phyloP scores from a whole-genome alignment of 2,329 filamentous ascomycete genomes.

The Hymenoscyphus albidus region DNA sequence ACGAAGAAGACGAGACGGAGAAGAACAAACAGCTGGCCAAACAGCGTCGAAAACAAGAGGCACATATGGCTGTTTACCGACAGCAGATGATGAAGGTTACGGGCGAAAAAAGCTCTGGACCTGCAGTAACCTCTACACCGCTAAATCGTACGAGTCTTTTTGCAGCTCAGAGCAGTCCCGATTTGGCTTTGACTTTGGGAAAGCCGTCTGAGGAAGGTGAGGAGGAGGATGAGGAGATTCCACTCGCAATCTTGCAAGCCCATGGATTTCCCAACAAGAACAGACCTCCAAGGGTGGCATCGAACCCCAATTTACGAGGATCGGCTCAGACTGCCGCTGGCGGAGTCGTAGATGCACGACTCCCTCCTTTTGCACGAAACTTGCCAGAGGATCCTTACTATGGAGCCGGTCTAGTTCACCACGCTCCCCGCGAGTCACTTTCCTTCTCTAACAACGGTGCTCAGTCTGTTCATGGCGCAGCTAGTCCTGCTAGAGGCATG shows the following conservation, averaged over 20 bases:
- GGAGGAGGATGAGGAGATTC: slow-evolving; percentile 75
- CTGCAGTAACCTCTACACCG: slow-evolving; percentile 40
- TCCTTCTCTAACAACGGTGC: slow-evolving; percentile 57
- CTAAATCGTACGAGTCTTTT: slow-evolving; percentile 50
- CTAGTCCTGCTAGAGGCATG: slow-evolving; percentile 28
- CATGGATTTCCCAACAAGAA: slow-evolving; percentile 82
- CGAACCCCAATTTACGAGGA: slow-evolving; percentile 67
- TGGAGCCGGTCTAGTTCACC: slow-evolving; percentile 71
- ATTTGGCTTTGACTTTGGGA: slow-evolving; percentile 38
- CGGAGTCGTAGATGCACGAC: slow-evolving; percentile 43
- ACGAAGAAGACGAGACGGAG: slow-evolving; percentile 76
- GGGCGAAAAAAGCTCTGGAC: slow-evolving; percentile 50
- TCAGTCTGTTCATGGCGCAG: slow-evolving; percentile 40
- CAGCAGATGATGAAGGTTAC: slow-evolving; percentile 98
- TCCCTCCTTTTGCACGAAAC: slow-evolving; percentile 79
- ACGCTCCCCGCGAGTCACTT: slow-evolving; percentile 69
- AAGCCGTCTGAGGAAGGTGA: slow-evolving; percentile 10
- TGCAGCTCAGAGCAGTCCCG: slow-evolving; percentile 60
- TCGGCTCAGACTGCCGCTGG: slow-evolving; percentile 55
- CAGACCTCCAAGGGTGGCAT: slow-evolving; percentile 64
- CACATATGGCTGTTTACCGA: slow-evolving; percentile 82
- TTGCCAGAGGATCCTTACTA: slow-evolving; percentile 83
- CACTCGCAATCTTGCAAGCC: slow-evolving; percentile 78
- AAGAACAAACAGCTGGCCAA: slow-evolving; percentile 68
- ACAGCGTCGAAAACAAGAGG: slow-evolving; percentile 82